Conservation (phyloP, 768 basidiomycete species). For the Kwoniella bestiolae region DNA sequence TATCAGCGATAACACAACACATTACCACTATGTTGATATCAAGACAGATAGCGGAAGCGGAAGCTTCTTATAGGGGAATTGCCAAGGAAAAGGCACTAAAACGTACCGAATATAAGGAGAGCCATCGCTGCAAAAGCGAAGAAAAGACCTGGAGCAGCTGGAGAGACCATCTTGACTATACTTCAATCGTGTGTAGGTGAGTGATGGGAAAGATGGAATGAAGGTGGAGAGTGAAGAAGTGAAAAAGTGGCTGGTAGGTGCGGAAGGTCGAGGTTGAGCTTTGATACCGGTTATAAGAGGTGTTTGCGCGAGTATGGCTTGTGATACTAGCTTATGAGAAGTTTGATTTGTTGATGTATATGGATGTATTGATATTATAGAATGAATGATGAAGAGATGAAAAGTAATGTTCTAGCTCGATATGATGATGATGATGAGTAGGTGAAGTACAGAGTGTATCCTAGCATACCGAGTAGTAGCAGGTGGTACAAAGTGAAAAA, state of each 20-base stretch:
- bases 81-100: too few relatives aligned
- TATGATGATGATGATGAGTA: neutral
- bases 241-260: too few relatives aligned
- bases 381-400: too few relatives aligned
- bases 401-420: neutral
- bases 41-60: too few relatives aligned
- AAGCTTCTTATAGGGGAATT: too few relatives aligned
- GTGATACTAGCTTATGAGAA: too few relatives aligned
- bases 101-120: slow-evolving; percentile 62
- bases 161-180: slow-evolving; percentile 58
- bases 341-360: too few relatives aligned
- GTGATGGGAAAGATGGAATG: neutral
- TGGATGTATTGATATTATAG: neutral
- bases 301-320: too few relatives aligned
- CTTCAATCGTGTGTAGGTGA: neutral
- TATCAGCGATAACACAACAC: neutral
- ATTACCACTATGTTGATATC: too few relatives aligned
- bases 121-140: slow-evolving; percentile 73
- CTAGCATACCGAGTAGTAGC: neutral
- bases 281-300: too few relatives aligned
- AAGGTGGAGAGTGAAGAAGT: too few relatives aligned
- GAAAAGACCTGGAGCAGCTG: slow-evolving; percentile 72
- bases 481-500: neutral
- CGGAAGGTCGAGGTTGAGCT: too few relatives aligned
- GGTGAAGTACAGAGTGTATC: slow-evolving; percentile 11